Evolutionary conservation across 495 filamentous ascomycete species (phyloP).

Genomic region (Pyrenula massariospora): DNA sequence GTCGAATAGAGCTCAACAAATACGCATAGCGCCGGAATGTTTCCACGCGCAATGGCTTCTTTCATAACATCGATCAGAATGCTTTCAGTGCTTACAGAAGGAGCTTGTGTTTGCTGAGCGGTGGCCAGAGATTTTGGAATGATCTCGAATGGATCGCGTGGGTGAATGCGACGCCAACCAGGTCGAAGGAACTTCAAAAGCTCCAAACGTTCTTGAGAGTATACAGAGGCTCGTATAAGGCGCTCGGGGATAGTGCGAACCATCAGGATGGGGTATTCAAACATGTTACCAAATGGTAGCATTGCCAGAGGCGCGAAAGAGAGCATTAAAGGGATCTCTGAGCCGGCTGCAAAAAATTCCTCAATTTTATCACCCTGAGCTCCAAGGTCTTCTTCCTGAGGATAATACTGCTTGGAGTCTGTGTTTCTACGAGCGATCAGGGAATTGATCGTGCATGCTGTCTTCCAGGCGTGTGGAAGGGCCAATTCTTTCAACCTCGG

Average conservation of each 20-base stretch:
- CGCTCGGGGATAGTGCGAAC: neutral
- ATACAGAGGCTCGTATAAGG: neutral
- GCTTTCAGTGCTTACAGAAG: neutral
- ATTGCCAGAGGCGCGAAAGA: too few relatives aligned
- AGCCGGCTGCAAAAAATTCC: neutral
- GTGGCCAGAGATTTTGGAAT: neutral
- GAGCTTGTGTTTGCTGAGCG: neutral
- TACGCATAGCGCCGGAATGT: neutral
- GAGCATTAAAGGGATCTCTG: too few relatives aligned
- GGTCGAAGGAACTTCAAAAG: neutral
- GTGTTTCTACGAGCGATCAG: neutral
- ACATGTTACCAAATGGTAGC: neutral
- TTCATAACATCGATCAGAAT: neutral
- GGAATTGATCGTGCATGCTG: neutral
- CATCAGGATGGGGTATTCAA: neutral
- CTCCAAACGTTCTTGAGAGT: neutral
- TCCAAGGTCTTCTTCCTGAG: neutral
- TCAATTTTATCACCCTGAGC: neutral
- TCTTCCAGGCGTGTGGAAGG: neutral
- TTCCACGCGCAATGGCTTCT: neutral
- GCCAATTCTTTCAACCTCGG: slow-evolving; percentile 22
- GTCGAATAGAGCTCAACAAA: neutral
- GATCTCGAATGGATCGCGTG: too few relatives aligned
- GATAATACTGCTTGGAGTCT: neutral
- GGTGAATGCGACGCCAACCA: neutral